Evolutionary conservation across 345 rosid species (phyloP).

Genomic region (Brassica nigra): DNA sequence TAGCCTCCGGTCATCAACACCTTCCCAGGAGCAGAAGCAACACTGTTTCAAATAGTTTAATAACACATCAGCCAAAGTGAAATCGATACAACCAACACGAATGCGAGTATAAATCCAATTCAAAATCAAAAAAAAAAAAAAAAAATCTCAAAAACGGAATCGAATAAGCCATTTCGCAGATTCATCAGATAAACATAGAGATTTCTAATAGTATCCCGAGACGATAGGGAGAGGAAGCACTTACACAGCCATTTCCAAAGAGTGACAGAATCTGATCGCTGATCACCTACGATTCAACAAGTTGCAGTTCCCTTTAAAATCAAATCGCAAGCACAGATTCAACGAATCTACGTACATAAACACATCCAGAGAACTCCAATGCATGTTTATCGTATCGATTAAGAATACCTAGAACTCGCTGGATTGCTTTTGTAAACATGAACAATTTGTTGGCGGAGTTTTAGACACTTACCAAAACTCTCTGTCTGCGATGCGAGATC

Average conservation of each 20-base stretch:
- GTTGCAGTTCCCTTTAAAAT: conserved; percentile 3
- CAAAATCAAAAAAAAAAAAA: neutral
- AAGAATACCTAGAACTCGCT: neutral
- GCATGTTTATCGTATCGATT: conserved; percentile 6
- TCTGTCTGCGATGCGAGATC: neutral
- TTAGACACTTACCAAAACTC: neutral
- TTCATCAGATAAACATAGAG: neutral
- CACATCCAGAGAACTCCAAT: neutral
- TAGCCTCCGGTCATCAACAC: conserved; percentile 96
- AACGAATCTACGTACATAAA: neutral
- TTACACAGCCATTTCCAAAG: conserved; percentile 39
- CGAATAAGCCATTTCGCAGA: neutral
- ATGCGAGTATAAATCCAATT: neutral
- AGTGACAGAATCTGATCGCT: conserved; percentile 27
- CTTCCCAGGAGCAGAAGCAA: conserved; percentile 98
- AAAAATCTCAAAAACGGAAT: neutral
- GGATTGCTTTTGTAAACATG: neutral
- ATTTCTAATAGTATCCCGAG: conserved; percentile 17
- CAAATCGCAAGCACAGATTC: conserved; percentile 13
- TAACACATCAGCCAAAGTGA: neutral
- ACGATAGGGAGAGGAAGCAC: conserved; percentile 9
- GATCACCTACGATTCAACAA: conserved; percentile 39
- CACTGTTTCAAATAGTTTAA: conserved; percentile 42
- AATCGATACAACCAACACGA: neutral
- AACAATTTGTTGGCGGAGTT: conserved; percentile 10